These are phyloP conservation scores for Graphiopsis chlorocephala DNA, from an alignment of 2,329 filamentous ascomycete genomes.

Conservation along the genomic window DNA sequence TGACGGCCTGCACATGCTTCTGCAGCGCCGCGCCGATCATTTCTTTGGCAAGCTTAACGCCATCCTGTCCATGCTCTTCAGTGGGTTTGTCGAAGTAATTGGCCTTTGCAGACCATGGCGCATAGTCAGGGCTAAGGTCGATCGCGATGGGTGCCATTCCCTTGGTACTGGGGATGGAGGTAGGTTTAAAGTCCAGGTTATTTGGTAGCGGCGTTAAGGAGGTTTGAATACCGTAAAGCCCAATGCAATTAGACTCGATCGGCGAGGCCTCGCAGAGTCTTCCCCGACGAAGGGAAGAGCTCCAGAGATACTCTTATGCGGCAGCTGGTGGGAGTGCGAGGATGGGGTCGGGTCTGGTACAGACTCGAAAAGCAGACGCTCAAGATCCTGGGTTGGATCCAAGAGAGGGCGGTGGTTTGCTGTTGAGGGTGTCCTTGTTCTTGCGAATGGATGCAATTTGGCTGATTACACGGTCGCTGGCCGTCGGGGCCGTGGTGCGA, in stretches of 20 bases:
- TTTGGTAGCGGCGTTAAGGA: conserved; percentile 67
- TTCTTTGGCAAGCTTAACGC: conserved; percentile 62
- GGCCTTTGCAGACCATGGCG: conserved; percentile 38
- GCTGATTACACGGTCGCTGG: conserved; percentile 41
- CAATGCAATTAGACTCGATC: conserved; percentile 63
- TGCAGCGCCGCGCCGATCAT: conserved; percentile 85
- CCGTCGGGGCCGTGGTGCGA: conserved; percentile 44
- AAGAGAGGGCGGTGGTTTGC: conserved; percentile 39
- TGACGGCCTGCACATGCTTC: conserved; percentile 76
- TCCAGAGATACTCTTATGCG: conserved; percentile 98
- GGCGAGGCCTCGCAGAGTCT: conserved; percentile 99
- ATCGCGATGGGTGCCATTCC: conserved; percentile 71
- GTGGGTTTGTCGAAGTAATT: conserved; percentile 22
- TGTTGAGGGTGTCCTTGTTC: conserved; percentile 46
- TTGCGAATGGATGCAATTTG: conserved; percentile 44
- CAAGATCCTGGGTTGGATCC: conserved; percentile 37
- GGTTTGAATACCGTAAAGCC: conserved; percentile 92
- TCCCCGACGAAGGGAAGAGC: conserved; percentile 99
- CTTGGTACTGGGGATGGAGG: conserved; percentile 37
- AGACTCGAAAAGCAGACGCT: conserved; percentile 43
- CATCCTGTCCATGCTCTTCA: conserved; percentile 44
- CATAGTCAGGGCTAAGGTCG: conserved; percentile 41
- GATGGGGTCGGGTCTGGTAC: conserved; percentile 49
- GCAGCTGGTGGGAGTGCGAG: conserved; percentile 78
- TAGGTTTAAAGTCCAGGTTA: neutral